These are phyloP conservation scores for Bromus sterilis DNA, from an alignment of 176 grass and related monocot genomes.

Conservation along the genomic window DNA sequence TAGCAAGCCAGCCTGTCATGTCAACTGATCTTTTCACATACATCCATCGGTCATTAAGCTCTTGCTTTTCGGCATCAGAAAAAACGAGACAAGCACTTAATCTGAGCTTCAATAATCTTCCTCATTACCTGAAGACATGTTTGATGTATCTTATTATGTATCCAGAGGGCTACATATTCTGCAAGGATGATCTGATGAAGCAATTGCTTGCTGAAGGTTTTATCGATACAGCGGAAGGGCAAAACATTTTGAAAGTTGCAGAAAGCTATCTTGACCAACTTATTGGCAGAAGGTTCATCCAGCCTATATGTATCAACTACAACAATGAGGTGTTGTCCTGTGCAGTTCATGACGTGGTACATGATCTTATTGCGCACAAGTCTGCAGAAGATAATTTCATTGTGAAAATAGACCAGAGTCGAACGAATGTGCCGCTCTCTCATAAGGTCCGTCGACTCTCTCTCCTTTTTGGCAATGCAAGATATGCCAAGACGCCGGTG, in stretches of 20 bases:
- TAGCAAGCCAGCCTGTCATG: background rate
- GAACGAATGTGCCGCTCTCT: background rate
- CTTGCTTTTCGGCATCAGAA: background rate
- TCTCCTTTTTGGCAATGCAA: background rate
- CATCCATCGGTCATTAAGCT: background rate
- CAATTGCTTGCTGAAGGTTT: conserved; percentile 2
- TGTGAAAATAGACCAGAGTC: background rate
- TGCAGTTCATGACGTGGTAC: background rate
- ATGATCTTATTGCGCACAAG: background rate
- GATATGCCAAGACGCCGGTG: background rate
- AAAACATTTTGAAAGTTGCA: background rate
- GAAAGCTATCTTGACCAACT: background rate
- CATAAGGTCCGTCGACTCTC: background rate
- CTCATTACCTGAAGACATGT: background rate
- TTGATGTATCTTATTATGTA: background rate
- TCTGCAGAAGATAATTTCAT: background rate
- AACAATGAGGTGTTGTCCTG: background rate
- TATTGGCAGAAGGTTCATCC: background rate
- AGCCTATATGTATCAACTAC: background rate
- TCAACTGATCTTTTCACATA: background rate
- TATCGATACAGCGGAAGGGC: background rate
- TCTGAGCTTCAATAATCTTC: background rate
- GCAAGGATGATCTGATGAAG: background rate
- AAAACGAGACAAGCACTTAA: background rate
- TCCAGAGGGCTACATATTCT: background rate